Conservation (phyloP, 2,329 filamentous ascomycete species). For the Amauroascus verrucosus region DNA sequence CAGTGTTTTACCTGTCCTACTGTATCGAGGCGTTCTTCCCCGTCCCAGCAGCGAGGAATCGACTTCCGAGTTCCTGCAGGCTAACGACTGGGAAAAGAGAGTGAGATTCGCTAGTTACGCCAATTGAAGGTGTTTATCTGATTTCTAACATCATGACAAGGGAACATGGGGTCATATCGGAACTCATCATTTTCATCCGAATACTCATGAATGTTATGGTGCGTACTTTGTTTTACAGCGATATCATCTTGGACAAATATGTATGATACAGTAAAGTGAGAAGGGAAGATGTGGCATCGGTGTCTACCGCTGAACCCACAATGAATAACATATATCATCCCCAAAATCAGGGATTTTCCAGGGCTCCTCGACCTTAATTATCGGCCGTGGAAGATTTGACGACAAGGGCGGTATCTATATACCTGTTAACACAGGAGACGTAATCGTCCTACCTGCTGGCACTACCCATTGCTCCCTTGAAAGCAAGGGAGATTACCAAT, state of each 20-base stretch:
- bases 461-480: slow-evolving; percentile 27
- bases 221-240: slow-evolving; percentile 3
- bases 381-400: slow-evolving; percentile 25
- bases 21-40: slow-evolving; percentile 28
- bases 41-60: slow-evolving; percentile 20
- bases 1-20: slow-evolving; percentile 26
- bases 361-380: slow-evolving; percentile 22
- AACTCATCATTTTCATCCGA: slow-evolving; percentile 27
- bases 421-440: slow-evolving; percentile 24
- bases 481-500: slow-evolving; percentile 26
- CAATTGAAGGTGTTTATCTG: background rate
- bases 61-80: slow-evolving; percentile 23
- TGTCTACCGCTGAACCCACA: background rate
- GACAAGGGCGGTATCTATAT: slow-evolving; percentile 17
- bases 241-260: too few relatives aligned
- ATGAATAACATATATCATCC: background rate
- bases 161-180: slow-evolving; percentile 23
- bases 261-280: background rate
- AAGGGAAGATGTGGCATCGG: background rate
- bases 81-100: slow-evolving; percentile 27
- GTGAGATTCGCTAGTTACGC: slow-evolving; percentile 9
- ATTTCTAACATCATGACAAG: slow-evolving; percentile 9
- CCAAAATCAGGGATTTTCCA: slow-evolving; percentile 19
- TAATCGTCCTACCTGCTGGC: slow-evolving; percentile 29
- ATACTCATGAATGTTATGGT: slow-evolving; percentile 33